phyloP scores from a whole-genome alignment of 805 yeast genomes.

The Ogataea dorogensis region DNA sequence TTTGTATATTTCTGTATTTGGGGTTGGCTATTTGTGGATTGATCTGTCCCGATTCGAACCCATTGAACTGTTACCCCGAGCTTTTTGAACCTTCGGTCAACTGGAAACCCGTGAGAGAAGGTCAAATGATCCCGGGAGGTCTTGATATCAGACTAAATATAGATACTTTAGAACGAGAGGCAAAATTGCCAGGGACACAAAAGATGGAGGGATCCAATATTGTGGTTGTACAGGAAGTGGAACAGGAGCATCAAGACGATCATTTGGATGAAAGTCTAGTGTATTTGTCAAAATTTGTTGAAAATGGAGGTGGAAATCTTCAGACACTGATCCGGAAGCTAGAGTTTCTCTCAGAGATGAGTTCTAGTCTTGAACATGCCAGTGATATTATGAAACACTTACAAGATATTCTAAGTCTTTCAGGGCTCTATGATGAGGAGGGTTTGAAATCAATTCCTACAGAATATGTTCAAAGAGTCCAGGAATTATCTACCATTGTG shows the following conservation, averaged over 20 bases:
- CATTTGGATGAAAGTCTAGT: slow-evolving; percentile 7
- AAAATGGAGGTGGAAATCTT: slow-evolving; percentile 6
- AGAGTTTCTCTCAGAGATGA: slow-evolving; percentile 51
- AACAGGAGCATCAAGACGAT: slow-evolving; percentile 1
- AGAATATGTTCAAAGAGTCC: slow-evolving; percentile 22
- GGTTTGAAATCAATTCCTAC: slow-evolving; percentile 4
- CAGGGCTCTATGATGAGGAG: slow-evolving; percentile 26
- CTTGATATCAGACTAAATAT: slow-evolving; percentile 71
- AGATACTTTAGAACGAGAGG: slow-evolving; percentile 69
- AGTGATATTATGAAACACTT: slow-evolving; percentile 40
- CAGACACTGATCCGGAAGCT: slow-evolving; percentile 26
- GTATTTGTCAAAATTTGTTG: slow-evolving; percentile 13
- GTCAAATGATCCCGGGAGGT: slow-evolving; percentile 81
- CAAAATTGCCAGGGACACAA: slow-evolving; percentile 48
- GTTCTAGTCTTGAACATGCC: slow-evolving; percentile 69
- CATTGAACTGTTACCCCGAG: slow-evolving; percentile 58
- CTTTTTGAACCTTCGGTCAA: slow-evolving; percentile 60
- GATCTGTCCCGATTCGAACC: slow-evolving; percentile 43
- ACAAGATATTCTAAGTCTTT: slow-evolving; percentile 31
- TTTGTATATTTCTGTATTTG: background rate
- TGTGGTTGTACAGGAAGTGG: slow-evolving; percentile 3
- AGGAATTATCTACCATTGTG: slow-evolving; percentile 57
- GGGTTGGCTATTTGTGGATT: slow-evolving; percentile 12
- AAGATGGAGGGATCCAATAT: slow-evolving; percentile 9
- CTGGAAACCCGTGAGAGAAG: slow-evolving; percentile 69